phyloP scores from a whole-genome alignment of 768 basidiomycete species.

The Russula sp. region DNA sequence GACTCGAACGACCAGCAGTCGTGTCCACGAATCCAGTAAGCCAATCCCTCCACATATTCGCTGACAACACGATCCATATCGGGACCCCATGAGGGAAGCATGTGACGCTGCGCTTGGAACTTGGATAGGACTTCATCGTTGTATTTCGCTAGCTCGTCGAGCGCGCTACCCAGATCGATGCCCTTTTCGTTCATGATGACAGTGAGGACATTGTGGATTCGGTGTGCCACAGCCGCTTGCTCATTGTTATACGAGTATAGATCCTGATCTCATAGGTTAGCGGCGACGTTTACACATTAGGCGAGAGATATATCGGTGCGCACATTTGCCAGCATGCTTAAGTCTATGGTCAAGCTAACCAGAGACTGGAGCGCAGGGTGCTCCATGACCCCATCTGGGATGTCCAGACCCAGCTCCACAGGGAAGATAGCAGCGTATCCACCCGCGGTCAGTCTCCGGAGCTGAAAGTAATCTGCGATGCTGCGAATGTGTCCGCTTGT shows the following conservation, averaged over 20 bases:
- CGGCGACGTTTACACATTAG: not conserved
- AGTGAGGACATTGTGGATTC: constrained; percentile 44
- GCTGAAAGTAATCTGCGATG: constrained; percentile 41
- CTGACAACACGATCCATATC: too few relatives aligned
- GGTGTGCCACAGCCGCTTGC: constrained; percentile 42
- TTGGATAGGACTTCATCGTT: constrained; percentile 33
- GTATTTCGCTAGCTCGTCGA: constrained; percentile 37
- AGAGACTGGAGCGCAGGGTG: constrained; percentile 42
- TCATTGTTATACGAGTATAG: constrained; percentile 43
- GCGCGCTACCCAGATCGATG: constrained; percentile 39
- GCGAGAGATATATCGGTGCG: constrained; percentile 9
- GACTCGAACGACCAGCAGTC: constrained; percentile 73
- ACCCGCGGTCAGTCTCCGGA: constrained; percentile 43
- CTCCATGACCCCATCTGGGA: constrained; percentile 43
- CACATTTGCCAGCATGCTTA: constrained; percentile 43
- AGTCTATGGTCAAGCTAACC: constrained; percentile 34
- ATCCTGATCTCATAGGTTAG: constrained; percentile 34
- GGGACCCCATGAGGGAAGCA: constrained; percentile 40
- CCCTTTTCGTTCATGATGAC: constrained; percentile 42
- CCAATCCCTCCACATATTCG: constrained; percentile 49
- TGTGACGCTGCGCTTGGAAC: constrained; percentile 36
- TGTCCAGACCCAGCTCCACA: constrained; percentile 39
- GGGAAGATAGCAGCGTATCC: constrained; percentile 42
- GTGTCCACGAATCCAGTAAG: constrained; percentile 69
- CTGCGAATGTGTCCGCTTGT: constrained; percentile 36